phyloP scores from a whole-genome alignment of 768 basidiomycete species.

The Leucocoprinus sp. region DNA sequence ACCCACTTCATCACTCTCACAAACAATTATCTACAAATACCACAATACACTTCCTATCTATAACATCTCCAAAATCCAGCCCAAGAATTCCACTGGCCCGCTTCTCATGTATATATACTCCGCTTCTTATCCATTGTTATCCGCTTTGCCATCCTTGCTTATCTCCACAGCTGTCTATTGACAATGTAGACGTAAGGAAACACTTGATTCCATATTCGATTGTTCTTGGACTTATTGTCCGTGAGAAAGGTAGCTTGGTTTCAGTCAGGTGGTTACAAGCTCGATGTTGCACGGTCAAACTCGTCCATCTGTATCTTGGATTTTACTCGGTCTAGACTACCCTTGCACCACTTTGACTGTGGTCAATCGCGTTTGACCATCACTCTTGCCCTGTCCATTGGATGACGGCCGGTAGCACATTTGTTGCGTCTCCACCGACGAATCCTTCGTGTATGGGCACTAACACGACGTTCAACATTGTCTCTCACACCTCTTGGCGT shows the following conservation, averaged over 20 bases:
- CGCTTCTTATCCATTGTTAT: too few relatives aligned
- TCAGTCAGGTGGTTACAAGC: too few relatives aligned
- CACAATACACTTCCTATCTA: neutral
- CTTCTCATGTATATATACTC: too few relatives aligned
- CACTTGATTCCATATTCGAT: too few relatives aligned
- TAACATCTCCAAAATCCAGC: neutral
- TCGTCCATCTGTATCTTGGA: constrained; percentile 41
- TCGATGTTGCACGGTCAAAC: too few relatives aligned
- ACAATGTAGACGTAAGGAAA: too few relatives aligned
- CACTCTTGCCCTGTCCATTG: constrained; percentile 42
- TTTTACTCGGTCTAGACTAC: constrained; percentile 35
- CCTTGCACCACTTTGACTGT: constrained; percentile 35
- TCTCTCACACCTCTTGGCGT: constrained; percentile 42
- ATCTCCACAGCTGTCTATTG: too few relatives aligned
- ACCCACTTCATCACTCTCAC: too few relatives aligned
- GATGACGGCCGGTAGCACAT: constrained; percentile 38
- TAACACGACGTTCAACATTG: constrained; percentile 32
- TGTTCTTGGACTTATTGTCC: too few relatives aligned
- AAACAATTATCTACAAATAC: too few relatives aligned
- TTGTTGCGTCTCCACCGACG: constrained; percentile 38
- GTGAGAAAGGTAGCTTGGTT: too few relatives aligned
- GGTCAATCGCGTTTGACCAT: constrained; percentile 40
- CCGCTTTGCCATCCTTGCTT: constrained; percentile 2
- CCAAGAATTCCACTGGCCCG: too few relatives aligned
- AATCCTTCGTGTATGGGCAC: constrained; percentile 35